A percentile compares a stretch with the other conserved stretches of the same genome.
Evolutionary conservation across 352 stramenopile species (phyloP).

Genomic region (Ophiocytium majus): DNA sequence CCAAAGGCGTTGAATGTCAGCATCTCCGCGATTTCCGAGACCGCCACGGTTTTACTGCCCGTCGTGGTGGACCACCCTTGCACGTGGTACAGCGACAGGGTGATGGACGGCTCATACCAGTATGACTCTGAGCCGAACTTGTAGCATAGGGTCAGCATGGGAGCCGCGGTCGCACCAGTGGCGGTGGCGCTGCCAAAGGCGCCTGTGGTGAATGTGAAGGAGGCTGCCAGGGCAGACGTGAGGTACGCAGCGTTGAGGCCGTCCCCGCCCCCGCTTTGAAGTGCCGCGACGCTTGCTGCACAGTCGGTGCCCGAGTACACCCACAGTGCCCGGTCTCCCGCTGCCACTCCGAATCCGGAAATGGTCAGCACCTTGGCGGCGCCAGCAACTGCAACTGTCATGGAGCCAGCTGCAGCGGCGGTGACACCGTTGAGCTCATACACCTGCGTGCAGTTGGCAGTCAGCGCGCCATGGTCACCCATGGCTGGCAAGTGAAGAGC

Average conservation of each 20-base stretch:
- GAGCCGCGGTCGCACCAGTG: not conserved
- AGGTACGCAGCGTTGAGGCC: constrained; percentile 24
- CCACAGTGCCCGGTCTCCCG: constrained; percentile 33
- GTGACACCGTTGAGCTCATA: constrained; percentile 35
- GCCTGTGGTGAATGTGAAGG: constrained; percentile 39
- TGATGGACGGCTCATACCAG: constrained; percentile 32
- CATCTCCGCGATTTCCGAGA: constrained; percentile 29
- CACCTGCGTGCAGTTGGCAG: no score
- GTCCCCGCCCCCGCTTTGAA: constrained; percentile 9
- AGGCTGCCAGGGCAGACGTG: constrained; percentile 19
- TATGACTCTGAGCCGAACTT: constrained; percentile 40
- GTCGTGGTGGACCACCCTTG: constrained; percentile 23
- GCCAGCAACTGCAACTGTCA: constrained; percentile 27
- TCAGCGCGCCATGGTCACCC: no score
- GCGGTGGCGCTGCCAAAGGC: constrained; percentile 18
- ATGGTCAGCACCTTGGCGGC: constrained; percentile 35
- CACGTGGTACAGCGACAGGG: constrained; percentile 32
- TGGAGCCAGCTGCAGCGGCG: constrained; percentile 29
- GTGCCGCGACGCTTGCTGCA: constrained; percentile 26
- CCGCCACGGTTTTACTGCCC: constrained; percentile 32
- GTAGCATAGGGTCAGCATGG: constrained; percentile 32
- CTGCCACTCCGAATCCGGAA: constrained; percentile 40
- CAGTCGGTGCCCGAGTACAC: constrained; percentile 24
- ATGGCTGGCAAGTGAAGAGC: no score
- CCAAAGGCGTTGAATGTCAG: constrained; percentile 39